A percentile compares a stretch with the other conserved stretches of the same genome.
Evolutionary conservation across 169 alveolate species (phyloP).

Genomic region (Plasmodium adleri): DNA sequence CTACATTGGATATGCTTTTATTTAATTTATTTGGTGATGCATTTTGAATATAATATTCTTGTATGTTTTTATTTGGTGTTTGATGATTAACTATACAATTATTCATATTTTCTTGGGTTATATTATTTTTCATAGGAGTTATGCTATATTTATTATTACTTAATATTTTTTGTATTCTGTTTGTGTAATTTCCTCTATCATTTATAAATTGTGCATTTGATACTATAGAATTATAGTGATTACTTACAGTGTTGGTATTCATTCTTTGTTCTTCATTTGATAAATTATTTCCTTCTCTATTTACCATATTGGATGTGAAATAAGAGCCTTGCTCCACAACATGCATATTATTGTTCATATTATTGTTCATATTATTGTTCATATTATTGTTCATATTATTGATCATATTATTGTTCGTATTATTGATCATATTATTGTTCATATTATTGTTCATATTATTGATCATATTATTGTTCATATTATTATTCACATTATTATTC

Average conservation of each 20-base stretch:
- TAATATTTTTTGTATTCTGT: constrained; percentile 19
- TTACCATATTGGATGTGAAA: constrained; percentile 9
- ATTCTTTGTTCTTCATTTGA: neutral
- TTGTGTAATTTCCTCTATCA: constrained; percentile 20
- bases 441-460: too few species aligned
- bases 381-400: too few species aligned
- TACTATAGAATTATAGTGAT: neutral
- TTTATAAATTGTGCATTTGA: constrained; percentile 27
- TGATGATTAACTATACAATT: constrained; percentile 23
- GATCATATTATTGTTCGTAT: too few species aligned
- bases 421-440: too few species aligned
- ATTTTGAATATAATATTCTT: constrained; percentile 22
- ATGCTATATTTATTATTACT: constrained; percentile 12
- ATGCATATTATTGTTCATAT: neutral
- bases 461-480: too few species aligned
- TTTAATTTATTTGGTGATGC: constrained; percentile 37
- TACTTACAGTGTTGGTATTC: constrained; percentile 11
- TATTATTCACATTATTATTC: too few species aligned
- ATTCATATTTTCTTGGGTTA: constrained; percentile 22
- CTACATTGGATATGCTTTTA: constrained; percentile 18
- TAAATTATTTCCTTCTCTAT: constrained; percentile 6
- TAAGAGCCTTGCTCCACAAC: constrained; percentile 4
- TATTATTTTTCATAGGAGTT: constrained; percentile 24
- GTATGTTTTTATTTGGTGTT: constrained; percentile 15
- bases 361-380: neutral